A percentile compares a stretch with the other conserved stretches of the same genome.
Evolutionary conservation across 1,284 basidiomycete species (phyloP).

Genomic region (Malassezia equina): DNA sequence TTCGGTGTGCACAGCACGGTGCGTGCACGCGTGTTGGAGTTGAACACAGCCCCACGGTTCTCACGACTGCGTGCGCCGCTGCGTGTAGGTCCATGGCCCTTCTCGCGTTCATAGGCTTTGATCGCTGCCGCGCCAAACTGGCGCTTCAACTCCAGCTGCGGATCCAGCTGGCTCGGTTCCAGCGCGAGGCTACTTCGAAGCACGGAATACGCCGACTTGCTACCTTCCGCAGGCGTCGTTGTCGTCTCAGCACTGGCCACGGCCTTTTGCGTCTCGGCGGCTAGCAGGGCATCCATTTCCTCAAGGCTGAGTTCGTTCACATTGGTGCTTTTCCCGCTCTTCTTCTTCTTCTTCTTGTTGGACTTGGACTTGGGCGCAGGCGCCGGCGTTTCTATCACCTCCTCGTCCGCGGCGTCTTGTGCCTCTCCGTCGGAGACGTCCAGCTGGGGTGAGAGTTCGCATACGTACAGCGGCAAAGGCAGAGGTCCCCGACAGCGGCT

Average conservation of each 20-base stretch:
- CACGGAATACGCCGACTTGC: conserved; percentile 5
- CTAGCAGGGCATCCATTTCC: conserved; percentile 35
- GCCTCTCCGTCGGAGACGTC: conserved; percentile 13
- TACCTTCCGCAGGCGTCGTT: background rate
- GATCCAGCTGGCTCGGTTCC: conserved; percentile 34
- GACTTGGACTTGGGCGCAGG: conserved; percentile 35
- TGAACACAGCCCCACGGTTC: conserved; percentile 28
- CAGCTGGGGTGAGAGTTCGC: background rate
- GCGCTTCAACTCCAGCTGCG: conserved; percentile 35
- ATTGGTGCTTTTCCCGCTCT: conserved; percentile 14
- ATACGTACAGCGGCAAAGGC: conserved; percentile 24
- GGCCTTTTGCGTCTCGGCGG: conserved; percentile 5
- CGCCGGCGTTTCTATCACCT: conserved; percentile 15
- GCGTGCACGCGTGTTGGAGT: conserved; percentile 37
- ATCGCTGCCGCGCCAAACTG: conserved; percentile 46
- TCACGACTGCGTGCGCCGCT: conserved; percentile 22
- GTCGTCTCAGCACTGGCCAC: background rate
- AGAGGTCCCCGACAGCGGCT: conserved; percentile 4
- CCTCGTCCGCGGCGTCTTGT: conserved; percentile 18
- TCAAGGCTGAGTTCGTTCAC: conserved; percentile 44
- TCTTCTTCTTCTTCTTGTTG: conserved; percentile 34
- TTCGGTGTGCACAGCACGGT: conserved; percentile 38
- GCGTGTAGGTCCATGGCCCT: conserved; percentile 17
- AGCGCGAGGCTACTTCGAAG: conserved; percentile 26
- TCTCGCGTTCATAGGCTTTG: conserved; percentile 39